Evolutionary conservation across 768 basidiomycete species (phyloP), one percentile per base, ranked within the genome.

Genomic region (Clitopilus hobsonii): DNA sequence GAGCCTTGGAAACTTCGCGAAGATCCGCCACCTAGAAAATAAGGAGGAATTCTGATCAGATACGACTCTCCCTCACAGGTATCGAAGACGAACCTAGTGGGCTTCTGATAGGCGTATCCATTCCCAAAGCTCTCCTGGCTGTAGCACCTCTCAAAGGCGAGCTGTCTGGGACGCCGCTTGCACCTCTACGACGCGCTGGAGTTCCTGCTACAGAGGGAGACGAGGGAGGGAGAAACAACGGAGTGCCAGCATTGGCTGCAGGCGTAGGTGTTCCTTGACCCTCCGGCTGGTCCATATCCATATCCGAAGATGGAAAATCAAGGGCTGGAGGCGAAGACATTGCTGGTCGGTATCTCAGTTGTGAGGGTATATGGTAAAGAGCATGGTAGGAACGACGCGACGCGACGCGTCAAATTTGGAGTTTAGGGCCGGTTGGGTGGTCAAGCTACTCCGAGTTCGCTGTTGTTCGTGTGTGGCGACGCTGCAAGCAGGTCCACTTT

Each of bases 301-400:
- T 62, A 52, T 86, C 85, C 5, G 84, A 86, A 1, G 83, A 75
- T 3, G 84, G 85, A 63, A 86, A 86, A 60, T 86, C 83, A 32
- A 86, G 67, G 28, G 78, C 73, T 18, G 84, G 84, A 23, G 84
- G 84, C 38, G 84, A 86, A 6, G 85, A 86, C 85, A 87, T 86
- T 52, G 36, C 63, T 58, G 22, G 13, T 36, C n/a, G 28, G 36
- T 45, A 55, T 29, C n/a, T 47, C 32, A 32, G 50, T 56, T 60
- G 41, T 24, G 36, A 45, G 53, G 59, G 56, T 38, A 51, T 53
- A 57, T 20, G 41, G 22, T 6, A 20, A 45, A 20, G 41, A 45
- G 11, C 3, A 52, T 53, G 58, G 58, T 53, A 53, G 51, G n/a
- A n/a, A n/a, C n/a, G 61, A 66, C 78, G 78, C 75, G 79, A 70